Evolutionary conservation across 108 stramenopile genomes (phyloP).

Genomic region (Parmales sp.): DNA sequence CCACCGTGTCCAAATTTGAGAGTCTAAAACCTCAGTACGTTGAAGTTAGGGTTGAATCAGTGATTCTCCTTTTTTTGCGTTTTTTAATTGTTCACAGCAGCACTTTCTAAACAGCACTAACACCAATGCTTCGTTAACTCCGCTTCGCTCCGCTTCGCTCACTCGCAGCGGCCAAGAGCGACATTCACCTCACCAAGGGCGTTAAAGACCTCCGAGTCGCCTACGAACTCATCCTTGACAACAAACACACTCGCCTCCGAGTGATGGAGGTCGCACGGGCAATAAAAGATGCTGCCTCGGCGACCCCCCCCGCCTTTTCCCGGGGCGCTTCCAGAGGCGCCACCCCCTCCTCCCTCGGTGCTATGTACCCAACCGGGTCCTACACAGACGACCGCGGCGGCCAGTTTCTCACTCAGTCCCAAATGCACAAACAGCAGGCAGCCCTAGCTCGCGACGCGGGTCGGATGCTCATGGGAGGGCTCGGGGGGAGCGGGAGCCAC

Average conservation of each 20-base stretch:
- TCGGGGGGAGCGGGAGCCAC: slow-evolving; percentile 28
- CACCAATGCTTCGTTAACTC: too few species aligned
- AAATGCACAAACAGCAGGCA: too few species aligned
- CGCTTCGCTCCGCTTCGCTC: too few species aligned
- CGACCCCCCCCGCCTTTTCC: slow-evolving; percentile 76
- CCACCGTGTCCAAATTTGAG: too few species aligned
- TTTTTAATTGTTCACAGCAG: too few species aligned
- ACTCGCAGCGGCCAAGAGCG: slow-evolving; percentile 66
- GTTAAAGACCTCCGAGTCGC: slow-evolving; percentile 81
- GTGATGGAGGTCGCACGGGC: slow-evolving; percentile 86
- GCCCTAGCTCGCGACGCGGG: too few species aligned
- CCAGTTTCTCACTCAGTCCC: too few species aligned
- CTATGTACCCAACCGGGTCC: slow-evolving; percentile 33
- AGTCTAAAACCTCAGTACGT: too few species aligned
- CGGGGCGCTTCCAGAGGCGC: slow-evolving; percentile 73
- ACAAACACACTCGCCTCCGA: slow-evolving; percentile 86
- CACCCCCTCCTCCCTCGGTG: slow-evolving; percentile 35
- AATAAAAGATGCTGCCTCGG: slow-evolving; percentile 77
- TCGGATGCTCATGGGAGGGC: slow-evolving; percentile 38
- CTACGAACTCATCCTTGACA: slow-evolving; percentile 92
- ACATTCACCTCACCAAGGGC: slow-evolving; percentile 65
- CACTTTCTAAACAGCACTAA: too few species aligned
- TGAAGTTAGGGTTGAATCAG: too few species aligned
- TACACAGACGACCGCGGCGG: too few species aligned
- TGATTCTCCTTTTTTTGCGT: too few species aligned